These are phyloP conservation scores for Agrocybe chaxingu DNA, from an alignment of 768 basidiomycete genomes.

Conservation along the genomic window DNA sequence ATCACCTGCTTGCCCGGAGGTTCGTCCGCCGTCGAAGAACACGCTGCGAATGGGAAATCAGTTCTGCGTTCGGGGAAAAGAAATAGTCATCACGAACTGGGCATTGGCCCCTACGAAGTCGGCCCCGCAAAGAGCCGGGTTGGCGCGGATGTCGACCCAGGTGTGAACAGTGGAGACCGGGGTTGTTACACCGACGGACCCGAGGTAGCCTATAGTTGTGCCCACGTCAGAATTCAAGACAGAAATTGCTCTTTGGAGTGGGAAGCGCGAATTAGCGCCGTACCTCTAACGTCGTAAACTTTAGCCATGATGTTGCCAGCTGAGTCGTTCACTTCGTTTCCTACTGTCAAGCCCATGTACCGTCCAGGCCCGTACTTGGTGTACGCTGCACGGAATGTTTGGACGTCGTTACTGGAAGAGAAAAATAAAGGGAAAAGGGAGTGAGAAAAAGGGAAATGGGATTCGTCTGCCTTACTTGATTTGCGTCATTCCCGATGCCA, in stretches of 20 bases:
- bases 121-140: slow-evolving; percentile 30
- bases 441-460: not conserved
- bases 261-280: not conserved
- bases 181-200: slow-evolving; percentile 31
- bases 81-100: slow-evolving; percentile 24
- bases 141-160: slow-evolving; percentile 34
- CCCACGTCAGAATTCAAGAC: not conserved
- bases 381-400: slow-evolving; percentile 32
- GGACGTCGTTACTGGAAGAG: slow-evolving; percentile 30
- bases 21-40: slow-evolving; percentile 33
- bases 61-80: not conserved
- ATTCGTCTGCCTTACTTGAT: slow-evolving; percentile 22
- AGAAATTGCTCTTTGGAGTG: not conserved
- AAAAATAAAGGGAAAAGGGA: not conserved
- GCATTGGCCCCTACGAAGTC: slow-evolving; percentile 41
- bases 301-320: slow-evolving; percentile 34
- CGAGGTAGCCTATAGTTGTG: slow-evolving; percentile 25
- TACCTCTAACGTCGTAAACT: slow-evolving; percentile 35
- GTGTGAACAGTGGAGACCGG: slow-evolving; percentile 38
- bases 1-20: slow-evolving; percentile 29
- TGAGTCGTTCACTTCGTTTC: slow-evolving; percentile 37
- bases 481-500: slow-evolving; percentile 19
- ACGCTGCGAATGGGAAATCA: slow-evolving; percentile 17
- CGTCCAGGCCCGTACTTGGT: slow-evolving; percentile 29
- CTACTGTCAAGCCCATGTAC: slow-evolving; percentile 34